A percentile compares a stretch with the other conserved stretches of the same genome.
Conservation (phyloP, 495 filamentous ascomycete species). For the Talaromyces thailandensis region DNA sequence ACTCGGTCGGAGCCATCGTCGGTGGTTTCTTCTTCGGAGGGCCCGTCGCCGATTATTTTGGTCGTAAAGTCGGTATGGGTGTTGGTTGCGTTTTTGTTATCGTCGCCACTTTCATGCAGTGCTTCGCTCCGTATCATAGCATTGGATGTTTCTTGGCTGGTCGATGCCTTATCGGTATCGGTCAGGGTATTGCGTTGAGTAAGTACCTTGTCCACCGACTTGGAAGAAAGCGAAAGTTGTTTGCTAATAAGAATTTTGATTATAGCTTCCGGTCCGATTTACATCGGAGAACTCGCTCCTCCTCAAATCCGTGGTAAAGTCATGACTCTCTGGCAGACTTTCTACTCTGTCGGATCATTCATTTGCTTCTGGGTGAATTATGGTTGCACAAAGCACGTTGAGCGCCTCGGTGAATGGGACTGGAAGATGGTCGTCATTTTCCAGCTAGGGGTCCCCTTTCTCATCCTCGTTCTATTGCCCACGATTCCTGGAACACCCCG, state of each 20-base stretch:
- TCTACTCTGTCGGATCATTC: slow-evolving; percentile 55
- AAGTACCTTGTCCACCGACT: slow-evolving; percentile 13
- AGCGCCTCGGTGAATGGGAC: slow-evolving; percentile 49
- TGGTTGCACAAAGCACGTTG: slow-evolving; percentile 40
- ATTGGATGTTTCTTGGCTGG: slow-evolving; percentile 53
- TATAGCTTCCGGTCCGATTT: slow-evolving; percentile 47
- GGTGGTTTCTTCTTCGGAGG: slow-evolving; percentile 54
- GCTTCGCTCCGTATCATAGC: slow-evolving; percentile 44
- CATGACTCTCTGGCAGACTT: slow-evolving; percentile 63
- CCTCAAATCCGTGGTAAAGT: slow-evolving; percentile 52
- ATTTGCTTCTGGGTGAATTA: slow-evolving; percentile 57
- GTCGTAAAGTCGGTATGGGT: slow-evolving; percentile 49
- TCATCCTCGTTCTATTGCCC: slow-evolving; percentile 43
- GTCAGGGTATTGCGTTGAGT: slow-evolving; percentile 57
- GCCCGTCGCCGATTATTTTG: slow-evolving; percentile 46
- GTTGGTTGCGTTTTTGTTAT: slow-evolving; percentile 48
- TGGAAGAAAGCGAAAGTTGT: slow-evolving; percentile 1
- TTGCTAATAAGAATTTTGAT: background rate
- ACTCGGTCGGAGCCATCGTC: slow-evolving; percentile 55
- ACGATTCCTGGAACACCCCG: slow-evolving; percentile 51
- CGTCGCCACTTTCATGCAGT: slow-evolving; percentile 53
- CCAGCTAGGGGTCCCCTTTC: slow-evolving; percentile 45
- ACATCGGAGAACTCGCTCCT: slow-evolving; percentile 53
- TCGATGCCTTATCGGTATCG: slow-evolving; percentile 53
- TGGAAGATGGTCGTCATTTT: slow-evolving; percentile 57